A percentile compares a stretch with the other conserved stretches of the same genome.
Conservation (phyloP, 139 green algal genomes). For the Chlamydomonas schloesseri region DNA sequence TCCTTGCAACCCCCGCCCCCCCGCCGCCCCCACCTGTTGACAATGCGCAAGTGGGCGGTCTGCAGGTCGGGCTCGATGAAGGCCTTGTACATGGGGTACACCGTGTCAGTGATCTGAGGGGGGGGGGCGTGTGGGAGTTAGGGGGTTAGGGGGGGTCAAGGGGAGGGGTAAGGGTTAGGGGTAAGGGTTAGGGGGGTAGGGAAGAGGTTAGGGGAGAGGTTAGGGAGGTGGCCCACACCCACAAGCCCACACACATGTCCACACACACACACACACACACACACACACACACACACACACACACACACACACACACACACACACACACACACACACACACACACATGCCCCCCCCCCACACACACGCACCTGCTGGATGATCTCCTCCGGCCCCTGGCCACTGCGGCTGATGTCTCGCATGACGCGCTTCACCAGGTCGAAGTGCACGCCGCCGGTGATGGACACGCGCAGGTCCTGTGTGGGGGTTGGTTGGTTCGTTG, state of each 20-base stretch:
- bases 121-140: too few species aligned
- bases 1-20: too few species aligned
- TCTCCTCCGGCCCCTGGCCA: constrained; percentile 91
- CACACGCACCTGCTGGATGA: constrained; percentile 93
- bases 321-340: too few species aligned
- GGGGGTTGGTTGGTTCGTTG: too few species aligned
- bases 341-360: neutral
- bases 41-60: constrained; percentile 89
- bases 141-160: neutral
- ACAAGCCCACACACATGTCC: too few species aligned
- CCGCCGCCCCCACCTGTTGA: constrained; percentile 71
- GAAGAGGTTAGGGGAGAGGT: too few species aligned
- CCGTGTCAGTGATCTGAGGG: constrained; percentile 81
- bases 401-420: constrained; percentile 94
- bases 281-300: too few species aligned
- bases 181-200: neutral
- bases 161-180: too few species aligned
- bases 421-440: constrained; percentile 98
- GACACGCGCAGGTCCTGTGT: constrained; percentile 85
- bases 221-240: too few species aligned
- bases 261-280: too few species aligned
- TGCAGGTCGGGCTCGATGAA: constrained; percentile 97
- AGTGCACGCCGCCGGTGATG: constrained; percentile 96
- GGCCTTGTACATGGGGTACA: constrained; percentile 99
- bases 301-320: too few species aligned